Evolutionary conservation across 768 basidiomycete species (phyloP).

Genomic region (Punctularia strigosozonata): DNA sequence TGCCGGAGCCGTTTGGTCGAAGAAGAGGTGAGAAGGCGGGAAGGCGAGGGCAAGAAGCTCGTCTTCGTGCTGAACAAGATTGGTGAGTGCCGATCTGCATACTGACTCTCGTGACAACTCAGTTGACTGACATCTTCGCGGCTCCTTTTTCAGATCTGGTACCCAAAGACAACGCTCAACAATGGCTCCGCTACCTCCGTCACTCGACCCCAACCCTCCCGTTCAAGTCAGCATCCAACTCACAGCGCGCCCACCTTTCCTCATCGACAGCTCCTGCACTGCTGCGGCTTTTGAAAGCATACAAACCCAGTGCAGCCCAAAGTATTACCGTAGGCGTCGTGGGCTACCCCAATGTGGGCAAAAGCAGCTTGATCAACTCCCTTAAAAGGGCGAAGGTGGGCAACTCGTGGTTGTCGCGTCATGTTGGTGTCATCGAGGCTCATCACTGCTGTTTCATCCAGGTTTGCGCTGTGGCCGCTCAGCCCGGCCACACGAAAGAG

Average conservation of each 20-base stretch:
- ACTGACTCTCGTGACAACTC: neutral
- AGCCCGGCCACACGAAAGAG: slow-evolving; percentile 88
- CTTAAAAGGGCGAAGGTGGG: slow-evolving; percentile 71
- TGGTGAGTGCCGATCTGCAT: slow-evolving; percentile 36
- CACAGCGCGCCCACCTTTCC: slow-evolving; percentile 73
- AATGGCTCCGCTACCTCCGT: slow-evolving; percentile 86
- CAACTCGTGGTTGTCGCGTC: neutral
- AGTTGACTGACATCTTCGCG: too few relatives aligned
- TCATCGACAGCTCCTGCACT: slow-evolving; percentile 67
- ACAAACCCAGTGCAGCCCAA: slow-evolving; percentile 51
- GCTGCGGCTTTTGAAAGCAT: slow-evolving; percentile 74
- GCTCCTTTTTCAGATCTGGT: slow-evolving; percentile 80
- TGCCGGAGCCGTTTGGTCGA: slow-evolving; percentile 88
- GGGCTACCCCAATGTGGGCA: slow-evolving; percentile 96
- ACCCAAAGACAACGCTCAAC: slow-evolving; percentile 75
- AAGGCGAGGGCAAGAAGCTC: slow-evolving; percentile 82
- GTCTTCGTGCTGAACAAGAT: slow-evolving; percentile 97
- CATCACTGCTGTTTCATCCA: slow-evolving; percentile 15
- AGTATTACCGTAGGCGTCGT: slow-evolving; percentile 84
- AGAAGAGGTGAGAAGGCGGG: slow-evolving; percentile 80
- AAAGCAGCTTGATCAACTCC: slow-evolving; percentile 89
- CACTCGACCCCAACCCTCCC: slow-evolving; percentile 89
- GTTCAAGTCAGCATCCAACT: slow-evolving; percentile 70
- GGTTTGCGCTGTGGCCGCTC: slow-evolving; percentile 92
- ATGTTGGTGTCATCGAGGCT: neutral